phyloP scores from a whole-genome alignment of 192 early-diverging fungal genomes.

The Coemansia sp. region DNA sequence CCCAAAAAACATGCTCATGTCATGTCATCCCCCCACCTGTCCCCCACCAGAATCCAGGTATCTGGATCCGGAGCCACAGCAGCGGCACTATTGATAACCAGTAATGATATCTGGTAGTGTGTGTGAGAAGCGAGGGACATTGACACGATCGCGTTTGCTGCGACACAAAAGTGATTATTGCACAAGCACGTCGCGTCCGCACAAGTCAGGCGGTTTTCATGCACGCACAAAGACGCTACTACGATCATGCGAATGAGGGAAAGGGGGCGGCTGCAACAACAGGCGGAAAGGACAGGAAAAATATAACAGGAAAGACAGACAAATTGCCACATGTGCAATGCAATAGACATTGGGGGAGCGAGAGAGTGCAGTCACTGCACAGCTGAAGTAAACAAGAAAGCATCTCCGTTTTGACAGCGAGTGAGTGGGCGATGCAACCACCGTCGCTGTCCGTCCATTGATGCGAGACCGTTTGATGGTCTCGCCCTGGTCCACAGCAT shows the following conservation, averaged over 20 bases:
- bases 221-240: background rate
- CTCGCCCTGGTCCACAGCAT: background rate
- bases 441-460: background rate
- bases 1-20: background rate
- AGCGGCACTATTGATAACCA: background rate
- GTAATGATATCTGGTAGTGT: background rate
- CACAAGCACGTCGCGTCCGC: no score
- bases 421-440: no score
- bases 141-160: background rate
- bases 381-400: background rate
- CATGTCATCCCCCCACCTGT: background rate
- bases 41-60: background rate
- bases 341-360: conserved; percentile 5
- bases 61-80: no score
- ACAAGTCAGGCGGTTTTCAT: background rate
- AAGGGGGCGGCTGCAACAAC: background rate
- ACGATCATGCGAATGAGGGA: background rate
- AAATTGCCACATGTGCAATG: background rate
- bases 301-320: conserved; percentile 1
- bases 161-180: background rate
- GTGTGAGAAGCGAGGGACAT: background rate
- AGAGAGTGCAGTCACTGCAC: background rate
- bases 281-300: background rate
- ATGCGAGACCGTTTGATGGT: background rate
- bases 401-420: background rate